Evolutionary conservation across 495 filamentous ascomycete genomes (phyloP), one percentile per base, ranked within the genome.

Genomic region (Daldinia loculata): DNA sequence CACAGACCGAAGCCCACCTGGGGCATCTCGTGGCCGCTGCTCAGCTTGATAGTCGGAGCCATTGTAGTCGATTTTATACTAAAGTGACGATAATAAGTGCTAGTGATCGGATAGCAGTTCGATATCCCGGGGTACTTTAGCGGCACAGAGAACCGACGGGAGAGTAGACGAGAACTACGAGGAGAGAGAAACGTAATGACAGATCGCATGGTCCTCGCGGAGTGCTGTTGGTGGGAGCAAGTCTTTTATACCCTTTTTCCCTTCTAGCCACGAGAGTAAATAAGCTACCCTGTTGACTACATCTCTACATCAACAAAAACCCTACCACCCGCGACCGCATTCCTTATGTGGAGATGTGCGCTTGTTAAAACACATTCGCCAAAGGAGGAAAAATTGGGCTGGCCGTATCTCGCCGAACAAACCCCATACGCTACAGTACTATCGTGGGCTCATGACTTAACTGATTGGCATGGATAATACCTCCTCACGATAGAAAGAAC

Each of bases 1-100:
- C 93, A 97, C 53, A 96, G 86, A 66, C 89, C 89, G 75, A 87
- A 86, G 79, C 93, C 93, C 76, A 97, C 92, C 77, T 92, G 86
- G 76, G 93, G 93, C 93, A 97, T 97, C 69, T 92, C 86, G 78
- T 90, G 82, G 79, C 93, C 92, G 81, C 85, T 90, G 83, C 84
- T 93, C 63, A 96, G 88, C 84, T 92, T 95, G 81, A 94, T 83
- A 62, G 84, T 88, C 51, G 89, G 86, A 66, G 77, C 73, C 82
- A 85, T 86, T 36, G 70, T 79, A 30, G 27, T 32, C 24, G 63
- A 53, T 32, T 56, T 63, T 38, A 58, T 63, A 61, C 52, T 67
- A 29, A 70, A 66, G 57, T 51, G 58, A 63, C 71, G 66, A 27
- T 30, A 24, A 30, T 30, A 30, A 36, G 4, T 50, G 14, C 17